A percentile compares a stretch with the other conserved stretches of the same genome.
Conservation (phyloP, 2,329 filamentous ascomycete species). For the Fusarium sp. region DNA sequence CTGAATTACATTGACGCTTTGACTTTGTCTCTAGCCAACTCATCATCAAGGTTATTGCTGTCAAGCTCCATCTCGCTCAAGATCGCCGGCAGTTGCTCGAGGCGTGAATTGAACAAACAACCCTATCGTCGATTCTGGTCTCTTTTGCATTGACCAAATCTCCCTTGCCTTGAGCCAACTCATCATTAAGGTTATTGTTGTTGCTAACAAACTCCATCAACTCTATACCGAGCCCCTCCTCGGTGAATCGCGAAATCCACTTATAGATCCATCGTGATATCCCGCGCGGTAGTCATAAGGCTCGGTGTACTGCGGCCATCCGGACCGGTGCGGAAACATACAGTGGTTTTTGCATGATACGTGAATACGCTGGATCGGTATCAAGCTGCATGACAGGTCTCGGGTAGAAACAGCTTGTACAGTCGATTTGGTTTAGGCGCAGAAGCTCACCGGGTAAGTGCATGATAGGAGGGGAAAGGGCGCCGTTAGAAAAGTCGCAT, state of each 20-base stretch:
- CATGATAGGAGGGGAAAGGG: constrained; percentile 6
- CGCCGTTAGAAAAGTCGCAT: constrained; percentile 5
- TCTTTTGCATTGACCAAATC: neutral
- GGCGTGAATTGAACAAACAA: neutral
- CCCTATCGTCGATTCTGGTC: neutral
- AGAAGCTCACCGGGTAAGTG: constrained; percentile 15
- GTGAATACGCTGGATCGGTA: constrained; percentile 23
- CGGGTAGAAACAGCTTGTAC: constrained; percentile 19
- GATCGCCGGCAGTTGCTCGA: neutral
- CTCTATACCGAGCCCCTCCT: neutral
- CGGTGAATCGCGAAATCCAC: constrained; percentile 6
- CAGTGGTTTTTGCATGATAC: constrained; percentile 1
- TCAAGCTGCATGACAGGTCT: constrained; percentile 23
- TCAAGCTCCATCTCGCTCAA: neutral
- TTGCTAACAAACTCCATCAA: neutral
- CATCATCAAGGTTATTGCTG: constrained; percentile 13
- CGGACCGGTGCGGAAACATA: constrained; percentile 1
- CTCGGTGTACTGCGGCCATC: constrained; percentile 17
- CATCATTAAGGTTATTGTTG: neutral
- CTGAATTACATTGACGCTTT: neutral
- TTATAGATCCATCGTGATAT: constrained; percentile 12
- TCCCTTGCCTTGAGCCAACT: neutral
- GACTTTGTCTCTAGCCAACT: neutral
- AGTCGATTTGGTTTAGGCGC: constrained; percentile 8
- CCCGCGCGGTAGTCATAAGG: constrained; percentile 7